Evolutionary conservation across 441 rosid species (phyloP), one percentile per base, ranked within the genome.

Genomic region (Monsonia emarginata): DNA sequence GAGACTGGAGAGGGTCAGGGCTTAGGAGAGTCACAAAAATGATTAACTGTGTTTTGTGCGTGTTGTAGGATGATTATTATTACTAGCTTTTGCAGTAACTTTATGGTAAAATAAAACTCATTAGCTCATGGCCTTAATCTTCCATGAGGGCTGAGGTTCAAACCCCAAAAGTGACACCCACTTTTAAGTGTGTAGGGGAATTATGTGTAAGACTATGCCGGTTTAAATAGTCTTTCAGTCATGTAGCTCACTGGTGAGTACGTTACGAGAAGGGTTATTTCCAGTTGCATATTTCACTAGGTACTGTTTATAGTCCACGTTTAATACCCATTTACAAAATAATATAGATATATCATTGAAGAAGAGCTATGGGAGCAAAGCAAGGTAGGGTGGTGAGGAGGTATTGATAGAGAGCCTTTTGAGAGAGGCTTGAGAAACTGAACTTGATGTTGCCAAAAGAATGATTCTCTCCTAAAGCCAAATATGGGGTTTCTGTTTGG

Each of bases 391-490:
- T n/a, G n/a, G n/a, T n/a, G 32, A 30, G 1, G 32, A 5, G 36
- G 72, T 32, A 68, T 69, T 65, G 75, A 46, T 75, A 59, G 70
- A 56, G 58, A 40, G 46, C 46, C 70, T 71, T 71, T 73, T 71
- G 13, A 3, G 16, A 32, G 13, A 56, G 13, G 13, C 44, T 62
- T 50, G n/a, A 61, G 46, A 48, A 74, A 80, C 76, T 72, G 75
- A 70, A 64, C 72, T 77, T 65, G 54, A 72, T 72, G 78, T 36
- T 67, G 68, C 73, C 72, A 67, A 69, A 65, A 16, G 68, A 69
- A 59, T 58, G 46, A 65, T 71, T 62, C 62, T 65, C 63, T 50
- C 67, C 46, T 68, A 69, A 74, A 70, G 72, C 66, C 16, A 16
- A 21, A 40, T 40, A 13, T 40, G n/a, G n/a, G 16, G 16, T 30